These are phyloP conservation scores for Blastomyces silverae DNA, from an alignment of 2,329 filamentous ascomycete species.

Conservation along the genomic window DNA sequence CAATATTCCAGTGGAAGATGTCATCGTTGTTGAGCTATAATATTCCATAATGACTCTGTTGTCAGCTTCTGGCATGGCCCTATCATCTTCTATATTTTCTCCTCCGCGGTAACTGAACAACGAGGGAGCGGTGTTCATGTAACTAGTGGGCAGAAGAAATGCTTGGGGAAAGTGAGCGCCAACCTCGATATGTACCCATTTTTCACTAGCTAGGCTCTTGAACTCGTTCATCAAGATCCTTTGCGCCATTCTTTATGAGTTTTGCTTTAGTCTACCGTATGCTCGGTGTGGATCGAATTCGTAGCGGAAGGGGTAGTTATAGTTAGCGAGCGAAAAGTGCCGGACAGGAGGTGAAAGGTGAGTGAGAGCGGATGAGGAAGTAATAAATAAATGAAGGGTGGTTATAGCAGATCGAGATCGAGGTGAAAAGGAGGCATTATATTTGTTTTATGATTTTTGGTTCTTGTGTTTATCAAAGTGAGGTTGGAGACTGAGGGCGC, in stretches of 20 bases:
- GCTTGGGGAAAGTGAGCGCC: slow-evolving; percentile 25
- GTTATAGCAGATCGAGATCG: slow-evolving; percentile 3
- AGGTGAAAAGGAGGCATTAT: background rate
- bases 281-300: background rate
- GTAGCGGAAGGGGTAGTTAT: background rate
- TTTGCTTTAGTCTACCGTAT: background rate
- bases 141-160: background rate
- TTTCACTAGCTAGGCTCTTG: slow-evolving; percentile 74
- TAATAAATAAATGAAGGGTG: background rate
- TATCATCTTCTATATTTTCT: background rate
- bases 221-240: slow-evolving; percentile 86
- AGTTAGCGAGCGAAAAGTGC: background rate
- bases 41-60: background rate
- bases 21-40: slow-evolving; percentile 70
- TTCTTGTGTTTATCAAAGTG: background rate
- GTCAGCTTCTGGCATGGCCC: background rate
- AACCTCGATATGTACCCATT: slow-evolving; percentile 88
- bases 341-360: slow-evolving; percentile 6
- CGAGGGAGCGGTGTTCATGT: background rate
- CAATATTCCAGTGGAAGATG: slow-evolving; percentile 79
- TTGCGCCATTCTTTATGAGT: slow-evolving; percentile 49
- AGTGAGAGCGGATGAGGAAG: background rate
- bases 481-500: background rate
- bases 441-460: background rate
- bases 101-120: background rate